Base-by-base conservation (phyloP, 1,139 yeast species). In the Hansenula sp. region DNA sequence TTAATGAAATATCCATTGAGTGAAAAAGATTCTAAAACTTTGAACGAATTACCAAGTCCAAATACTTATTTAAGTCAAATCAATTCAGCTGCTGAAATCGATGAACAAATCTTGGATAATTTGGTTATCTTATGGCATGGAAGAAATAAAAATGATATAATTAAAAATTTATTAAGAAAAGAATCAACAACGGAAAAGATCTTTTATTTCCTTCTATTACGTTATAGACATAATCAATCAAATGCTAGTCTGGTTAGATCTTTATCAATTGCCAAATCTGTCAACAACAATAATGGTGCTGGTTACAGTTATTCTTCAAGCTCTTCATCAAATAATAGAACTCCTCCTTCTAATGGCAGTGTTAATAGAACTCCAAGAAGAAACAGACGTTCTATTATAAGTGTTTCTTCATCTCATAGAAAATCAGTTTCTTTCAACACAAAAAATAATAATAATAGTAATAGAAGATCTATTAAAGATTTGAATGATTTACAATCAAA, bases 51-150 rank as follows among this genome's bases (percentile, higher is more conserved):
- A 51, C 86, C 86, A 16, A 79, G 80, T 51, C 85, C 84, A 41
- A 79, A 79, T 58, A 79, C 84, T 15, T 83, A 74, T 51, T 61
- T 78, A 48, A 72, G 68, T 48, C 77, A 81, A 35, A 69, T 78
- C 42, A 70, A 72, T 13, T 63, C 70, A 25, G 66, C 66, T 30
- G 71, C 70, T 32, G 71, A 70, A 43, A 75, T 83, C 45, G 91
- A 84, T 60, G 71, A 70, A 41, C 83, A 79, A 47, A 84, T 85
- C 41, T 62, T 85, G 52, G 77, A 81, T 42, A 84, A 84, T 60
- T 70, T 85, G 54, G 77, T 84, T 36, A 84, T 84, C 33, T 69
- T 85, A 53, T 85, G 91, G 89, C 85, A 83, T 59, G 88, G 85
- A 44, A 71, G 85, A 57, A 72, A 81, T 13, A 71, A 77, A 51